Percentiles rank a stretch among this genome's conserved stretches.
Evolutionary conservation across 768 basidiomycete genomes (phyloP).

Genomic region (Agrocybe praecox): DNA sequence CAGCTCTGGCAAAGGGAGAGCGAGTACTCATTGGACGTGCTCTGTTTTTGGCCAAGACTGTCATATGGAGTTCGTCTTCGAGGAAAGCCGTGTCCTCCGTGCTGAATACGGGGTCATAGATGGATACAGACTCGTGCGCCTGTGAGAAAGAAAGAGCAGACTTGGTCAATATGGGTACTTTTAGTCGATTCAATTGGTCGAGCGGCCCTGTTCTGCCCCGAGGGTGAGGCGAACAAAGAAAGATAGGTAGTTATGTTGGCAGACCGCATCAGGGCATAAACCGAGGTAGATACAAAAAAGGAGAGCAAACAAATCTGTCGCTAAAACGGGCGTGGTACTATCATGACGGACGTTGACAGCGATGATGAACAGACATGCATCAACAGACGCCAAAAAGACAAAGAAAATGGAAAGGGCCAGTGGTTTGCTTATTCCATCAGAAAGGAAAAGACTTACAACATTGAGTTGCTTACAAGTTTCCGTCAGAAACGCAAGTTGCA

Average conservation of each 20-base stretch:
- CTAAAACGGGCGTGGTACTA: background rate
- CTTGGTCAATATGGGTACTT: background rate
- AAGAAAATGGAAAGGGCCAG: background rate
- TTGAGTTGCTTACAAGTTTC: slow-evolving; percentile 51
- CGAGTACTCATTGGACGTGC: slow-evolving; percentile 38
- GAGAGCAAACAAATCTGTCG: background rate
- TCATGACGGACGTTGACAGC: slow-evolving; percentile 6
- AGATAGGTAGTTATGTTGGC: background rate
- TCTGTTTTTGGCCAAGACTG: slow-evolving; percentile 44
- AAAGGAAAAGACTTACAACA: slow-evolving; percentile 43
- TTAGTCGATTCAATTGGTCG: background rate
- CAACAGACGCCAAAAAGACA: background rate
- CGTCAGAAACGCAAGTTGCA: slow-evolving; percentile 70
- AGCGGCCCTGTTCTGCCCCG: background rate
- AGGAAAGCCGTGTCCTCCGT: slow-evolving; percentile 59
- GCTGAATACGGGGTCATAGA: slow-evolving; percentile 80
- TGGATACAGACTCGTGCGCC: slow-evolving; percentile 48
- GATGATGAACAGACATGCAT: background rate
- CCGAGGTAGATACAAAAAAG: background rate
- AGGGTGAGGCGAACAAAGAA: background rate
- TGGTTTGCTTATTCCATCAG: background rate
- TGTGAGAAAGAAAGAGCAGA: slow-evolving; percentile 26
- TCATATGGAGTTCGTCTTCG: slow-evolving; percentile 36
- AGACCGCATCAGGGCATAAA: slow-evolving; percentile 2
- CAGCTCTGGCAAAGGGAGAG: slow-evolving; percentile 5